A percentile compares a stretch with the other conserved stretches of the same genome.
Evolutionary conservation across 2,329 filamentous ascomycete genomes (phyloP).

Genomic region (Cladobotryum protrusum): DNA sequence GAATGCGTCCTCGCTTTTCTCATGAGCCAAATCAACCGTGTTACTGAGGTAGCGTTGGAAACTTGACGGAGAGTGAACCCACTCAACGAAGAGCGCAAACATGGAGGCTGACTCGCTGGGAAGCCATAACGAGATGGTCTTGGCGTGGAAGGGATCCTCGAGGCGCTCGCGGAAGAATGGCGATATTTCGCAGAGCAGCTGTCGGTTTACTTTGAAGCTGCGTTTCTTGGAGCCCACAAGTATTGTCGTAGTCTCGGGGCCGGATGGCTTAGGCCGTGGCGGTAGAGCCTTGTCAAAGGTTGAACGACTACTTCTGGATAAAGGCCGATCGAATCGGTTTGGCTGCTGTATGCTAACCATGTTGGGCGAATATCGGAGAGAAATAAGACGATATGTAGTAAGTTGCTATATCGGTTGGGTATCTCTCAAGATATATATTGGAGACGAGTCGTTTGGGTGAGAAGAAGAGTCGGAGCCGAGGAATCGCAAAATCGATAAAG

Average conservation of each 20-base stretch:
- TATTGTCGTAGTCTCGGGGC: constrained; percentile 27
- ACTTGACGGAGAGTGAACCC: constrained; percentile 40
- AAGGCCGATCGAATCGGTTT: not conserved
- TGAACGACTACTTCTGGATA: constrained; percentile 2
- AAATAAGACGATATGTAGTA: not conserved
- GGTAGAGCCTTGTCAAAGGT: constrained; percentile 18
- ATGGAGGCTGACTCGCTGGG: constrained; percentile 44
- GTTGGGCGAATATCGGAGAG: not conserved
- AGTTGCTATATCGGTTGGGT: too few species aligned
- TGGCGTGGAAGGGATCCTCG: constrained; percentile 25
- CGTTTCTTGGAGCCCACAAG: constrained; percentile 37
- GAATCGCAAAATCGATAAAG: too few species aligned
- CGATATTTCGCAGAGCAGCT: constrained; percentile 41
- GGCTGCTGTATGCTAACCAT: not conserved
- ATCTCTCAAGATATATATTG: too few species aligned
- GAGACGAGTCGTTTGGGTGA: too few species aligned
- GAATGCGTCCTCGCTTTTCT: constrained; percentile 22
- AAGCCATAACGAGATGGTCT: constrained; percentile 32
- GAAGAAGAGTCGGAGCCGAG: too few species aligned
- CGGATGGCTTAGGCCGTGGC: constrained; percentile 12
- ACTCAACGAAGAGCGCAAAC: constrained; percentile 48
- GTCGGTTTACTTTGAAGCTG: constrained; percentile 37
- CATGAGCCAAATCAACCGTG: constrained; percentile 27
- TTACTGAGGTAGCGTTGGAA: constrained; percentile 41
- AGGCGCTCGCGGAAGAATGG: constrained; percentile 43